Evolutionary conservation across 106 monocot genomes (phyloP).

Genomic region (Vanilla planifolia): DNA sequence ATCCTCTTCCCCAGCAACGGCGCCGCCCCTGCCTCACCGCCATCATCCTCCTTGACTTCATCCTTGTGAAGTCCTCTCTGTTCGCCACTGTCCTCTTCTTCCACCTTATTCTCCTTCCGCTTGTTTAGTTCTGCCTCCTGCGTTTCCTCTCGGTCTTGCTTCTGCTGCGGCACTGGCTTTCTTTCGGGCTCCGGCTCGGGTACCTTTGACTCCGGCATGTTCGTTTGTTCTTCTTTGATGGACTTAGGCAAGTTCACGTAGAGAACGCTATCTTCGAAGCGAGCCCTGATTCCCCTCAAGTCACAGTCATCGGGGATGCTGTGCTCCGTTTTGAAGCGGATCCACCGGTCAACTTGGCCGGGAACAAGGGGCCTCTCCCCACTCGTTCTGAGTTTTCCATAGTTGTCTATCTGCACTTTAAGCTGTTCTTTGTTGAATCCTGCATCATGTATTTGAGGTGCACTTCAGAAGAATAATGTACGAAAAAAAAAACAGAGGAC

Average conservation of each 20-base stretch:
- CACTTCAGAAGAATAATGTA: too few relatives aligned
- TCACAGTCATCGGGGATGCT: slow-evolving; percentile 13
- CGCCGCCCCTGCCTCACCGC: not conserved
- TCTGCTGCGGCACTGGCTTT: not conserved
- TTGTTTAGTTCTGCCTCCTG: too few relatives aligned
- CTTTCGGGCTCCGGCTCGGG: not conserved
- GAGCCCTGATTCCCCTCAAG: slow-evolving; percentile 9
- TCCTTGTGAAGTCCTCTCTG: too few relatives aligned
- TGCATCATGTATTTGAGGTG: not conserved
- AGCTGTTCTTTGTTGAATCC: slow-evolving; percentile 26
- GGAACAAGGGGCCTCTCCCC: slow-evolving; percentile 13
- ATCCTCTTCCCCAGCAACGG: not conserved
- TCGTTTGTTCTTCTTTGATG: not conserved
- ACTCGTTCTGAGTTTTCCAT: slow-evolving; percentile 3
- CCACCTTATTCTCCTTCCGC: too few relatives aligned
- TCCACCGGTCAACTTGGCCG: slow-evolving; percentile 4
- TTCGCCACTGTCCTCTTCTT: not conserved
- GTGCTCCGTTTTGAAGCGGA: slow-evolving; percentile 17
- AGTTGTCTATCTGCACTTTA: slow-evolving; percentile 14
- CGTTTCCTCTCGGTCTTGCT: too few relatives aligned
- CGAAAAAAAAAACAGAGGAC: too few relatives aligned
- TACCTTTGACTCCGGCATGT: not conserved
- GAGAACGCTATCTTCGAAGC: slow-evolving; percentile 9
- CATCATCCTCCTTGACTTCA: not conserved
- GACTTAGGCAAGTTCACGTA: not conserved